Percentiles rank a stretch among this genome's conserved stretches.
Evolutionary conservation across 2,329 filamentous ascomycete species (phyloP).

Genomic region (Phialophora macrospora): DNA sequence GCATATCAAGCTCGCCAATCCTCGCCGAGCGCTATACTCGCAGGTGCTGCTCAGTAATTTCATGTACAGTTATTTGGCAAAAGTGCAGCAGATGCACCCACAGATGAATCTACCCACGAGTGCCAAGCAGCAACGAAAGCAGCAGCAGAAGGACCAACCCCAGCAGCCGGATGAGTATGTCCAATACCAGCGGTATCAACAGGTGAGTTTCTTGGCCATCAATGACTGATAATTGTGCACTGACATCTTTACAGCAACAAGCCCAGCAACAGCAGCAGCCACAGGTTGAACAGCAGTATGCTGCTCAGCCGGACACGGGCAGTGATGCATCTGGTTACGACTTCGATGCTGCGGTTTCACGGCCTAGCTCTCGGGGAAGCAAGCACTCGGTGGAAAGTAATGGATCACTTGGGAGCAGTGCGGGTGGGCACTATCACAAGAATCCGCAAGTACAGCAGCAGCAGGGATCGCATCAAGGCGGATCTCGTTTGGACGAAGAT

Average conservation of each 20-base stretch:
- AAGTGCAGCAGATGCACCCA: slow-evolving; percentile 98
- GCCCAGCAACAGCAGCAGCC: slow-evolving; percentile 42
- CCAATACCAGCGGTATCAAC: slow-evolving; percentile 55
- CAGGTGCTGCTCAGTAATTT: slow-evolving; percentile 98
- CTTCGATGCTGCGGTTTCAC: slow-evolving; percentile 53
- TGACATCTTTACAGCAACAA: slow-evolving; percentile 35
- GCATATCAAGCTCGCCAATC: slow-evolving; percentile 98
- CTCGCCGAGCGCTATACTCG: slow-evolving; percentile 85
- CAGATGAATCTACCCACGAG: slow-evolving; percentile 89
- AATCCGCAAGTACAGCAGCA: slow-evolving; percentile 36
- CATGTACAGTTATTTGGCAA: slow-evolving; percentile 99
- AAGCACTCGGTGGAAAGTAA: slow-evolving; percentile 49
- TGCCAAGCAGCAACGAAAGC: slow-evolving; percentile 66
- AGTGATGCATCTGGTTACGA: slow-evolving; percentile 60
- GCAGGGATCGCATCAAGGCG: slow-evolving; percentile 46
- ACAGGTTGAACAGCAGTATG: slow-evolving; percentile 26
- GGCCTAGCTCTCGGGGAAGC: slow-evolving; percentile 46
- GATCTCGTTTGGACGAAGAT: slow-evolving; percentile 51
- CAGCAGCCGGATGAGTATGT: slow-evolving; percentile 48
- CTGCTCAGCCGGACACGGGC: slow-evolving; percentile 41
- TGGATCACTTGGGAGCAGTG: slow-evolving; percentile 43
- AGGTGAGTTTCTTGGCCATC: slow-evolving; percentile 44
- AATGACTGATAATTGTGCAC: not conserved
- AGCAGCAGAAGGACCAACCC: slow-evolving; percentile 43
- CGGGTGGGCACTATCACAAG: slow-evolving; percentile 36